phyloP scores from a whole-genome alignment of 495 filamentous ascomycete species.

The Daldinia vernicosa region DNA sequence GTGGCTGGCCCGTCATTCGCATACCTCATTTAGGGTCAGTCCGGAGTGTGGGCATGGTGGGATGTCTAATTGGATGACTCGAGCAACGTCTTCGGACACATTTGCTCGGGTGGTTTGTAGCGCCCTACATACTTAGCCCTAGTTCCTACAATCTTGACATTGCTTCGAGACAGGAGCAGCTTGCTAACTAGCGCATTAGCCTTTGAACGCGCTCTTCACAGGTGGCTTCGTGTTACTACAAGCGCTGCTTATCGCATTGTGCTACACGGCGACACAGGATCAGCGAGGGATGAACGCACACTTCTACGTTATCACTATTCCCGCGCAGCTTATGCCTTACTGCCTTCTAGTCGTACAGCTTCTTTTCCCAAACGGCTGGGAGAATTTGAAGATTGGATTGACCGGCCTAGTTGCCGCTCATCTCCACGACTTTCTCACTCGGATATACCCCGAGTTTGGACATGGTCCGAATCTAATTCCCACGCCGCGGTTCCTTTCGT shows the following conservation, averaged over 20 bases:
- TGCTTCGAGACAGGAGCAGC: slow-evolving; percentile 6
- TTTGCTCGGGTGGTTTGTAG: slow-evolving; percentile 76
- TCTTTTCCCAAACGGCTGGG: slow-evolving; percentile 60
- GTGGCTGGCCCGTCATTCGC: slow-evolving; percentile 79
- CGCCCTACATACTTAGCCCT: slow-evolving; percentile 79
- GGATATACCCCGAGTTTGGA: slow-evolving; percentile 84
- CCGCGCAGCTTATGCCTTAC: slow-evolving; percentile 76
- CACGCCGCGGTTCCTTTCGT: slow-evolving; percentile 72
- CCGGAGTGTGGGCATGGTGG: slow-evolving; percentile 88
- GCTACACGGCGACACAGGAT: slow-evolving; percentile 84
- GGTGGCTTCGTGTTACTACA: slow-evolving; percentile 64
- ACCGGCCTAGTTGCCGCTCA: slow-evolving; percentile 84
- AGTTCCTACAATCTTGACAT: slow-evolving; percentile 4
- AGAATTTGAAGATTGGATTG: slow-evolving; percentile 61
- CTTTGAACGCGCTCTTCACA: slow-evolving; percentile 60
- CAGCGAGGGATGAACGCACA: slow-evolving; percentile 73
- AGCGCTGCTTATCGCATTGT: slow-evolving; percentile 77
- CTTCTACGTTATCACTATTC: slow-evolving; percentile 81
- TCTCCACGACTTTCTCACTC: slow-evolving; percentile 83
- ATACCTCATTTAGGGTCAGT: slow-evolving; percentile 74
- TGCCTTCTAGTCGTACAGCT: slow-evolving; percentile 76
- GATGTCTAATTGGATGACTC: slow-evolving; percentile 86
- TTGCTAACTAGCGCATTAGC: slow-evolving; percentile 50
- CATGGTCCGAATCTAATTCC: slow-evolving; percentile 74
- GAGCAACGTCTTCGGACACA: slow-evolving; percentile 61